Conservation (phyloP, 176 grass and related monocot genomes). For the Phoenix dactylifera region DNA sequence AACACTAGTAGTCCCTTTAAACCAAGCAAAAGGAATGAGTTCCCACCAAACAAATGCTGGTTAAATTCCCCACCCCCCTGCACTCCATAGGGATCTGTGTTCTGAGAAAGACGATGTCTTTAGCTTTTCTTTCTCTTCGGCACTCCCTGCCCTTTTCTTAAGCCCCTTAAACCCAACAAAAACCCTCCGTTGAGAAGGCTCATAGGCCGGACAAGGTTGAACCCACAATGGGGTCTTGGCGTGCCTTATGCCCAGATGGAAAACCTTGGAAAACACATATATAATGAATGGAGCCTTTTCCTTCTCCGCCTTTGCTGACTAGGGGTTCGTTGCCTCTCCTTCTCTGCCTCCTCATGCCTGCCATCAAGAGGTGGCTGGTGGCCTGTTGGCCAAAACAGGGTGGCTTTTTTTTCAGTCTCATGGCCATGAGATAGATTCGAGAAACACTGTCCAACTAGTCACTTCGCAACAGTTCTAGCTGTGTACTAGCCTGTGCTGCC, state of each 20-base stretch:
- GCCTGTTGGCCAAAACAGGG: not conserved
- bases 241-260: slow-evolving; percentile 9
- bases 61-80: slow-evolving; percentile 27
- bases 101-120: slow-evolving; percentile 31
- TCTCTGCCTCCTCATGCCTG: no score
- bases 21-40: slow-evolving; percentile 95
- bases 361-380: no score
- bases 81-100: slow-evolving; percentile 80
- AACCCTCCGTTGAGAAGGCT: slow-evolving; percentile 7
- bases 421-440: slow-evolving; percentile 2
- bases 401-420: not conserved
- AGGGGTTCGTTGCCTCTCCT: no score
- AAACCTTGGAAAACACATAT: slow-evolving; percentile 10
- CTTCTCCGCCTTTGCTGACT: not conserved
- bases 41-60: slow-evolving; percentile 41
- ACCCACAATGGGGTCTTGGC: not conserved
- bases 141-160: slow-evolving; percentile 14
- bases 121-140: slow-evolving; percentile 12
- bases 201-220: not conserved
- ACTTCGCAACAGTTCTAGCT: slow-evolving; percentile 8
- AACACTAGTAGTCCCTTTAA: slow-evolving; percentile 37
- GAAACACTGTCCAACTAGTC: slow-evolving; percentile 6
- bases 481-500: not conserved
- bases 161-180: slow-evolving; percentile 2
- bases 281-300: not conserved